Evolutionary conservation across 2,329 filamentous ascomycete genomes (phyloP).

Genomic region (Aspergillus hiratsukae): DNA sequence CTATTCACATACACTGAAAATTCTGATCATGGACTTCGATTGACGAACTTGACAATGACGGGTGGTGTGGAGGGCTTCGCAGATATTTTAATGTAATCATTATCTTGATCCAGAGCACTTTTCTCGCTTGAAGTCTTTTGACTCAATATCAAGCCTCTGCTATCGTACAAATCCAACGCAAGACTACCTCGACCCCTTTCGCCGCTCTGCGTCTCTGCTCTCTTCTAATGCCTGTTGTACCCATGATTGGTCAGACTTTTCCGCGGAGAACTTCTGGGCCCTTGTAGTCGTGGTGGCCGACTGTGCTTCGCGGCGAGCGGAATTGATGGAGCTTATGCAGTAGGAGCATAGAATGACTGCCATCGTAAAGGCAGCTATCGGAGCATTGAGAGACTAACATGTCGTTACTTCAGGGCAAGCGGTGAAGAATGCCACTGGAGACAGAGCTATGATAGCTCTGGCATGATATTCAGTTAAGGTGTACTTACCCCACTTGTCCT

Average conservation of each 20-base stretch:
- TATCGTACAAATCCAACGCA: neutral
- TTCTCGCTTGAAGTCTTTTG: neutral
- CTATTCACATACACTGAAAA: slow-evolving; percentile 39
- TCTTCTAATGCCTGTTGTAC: slow-evolving; percentile 31
- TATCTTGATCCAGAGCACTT: neutral
- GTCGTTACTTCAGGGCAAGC: slow-evolving; percentile 3
- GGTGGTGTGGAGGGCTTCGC: neutral
- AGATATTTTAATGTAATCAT: neutral
- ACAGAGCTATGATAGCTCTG: neutral
- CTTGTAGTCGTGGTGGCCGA: slow-evolving; percentile 30
- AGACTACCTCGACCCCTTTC: slow-evolving; percentile 4
- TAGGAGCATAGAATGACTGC: slow-evolving; percentile 58
- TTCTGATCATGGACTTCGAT: slow-evolving; percentile 29
- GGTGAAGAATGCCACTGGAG: neutral
- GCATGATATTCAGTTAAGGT: neutral
- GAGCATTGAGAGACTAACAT: slow-evolving; percentile 51
- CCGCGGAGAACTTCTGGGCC: slow-evolving; percentile 45
- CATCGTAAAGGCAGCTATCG: slow-evolving; percentile 61
- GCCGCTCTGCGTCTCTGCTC: slow-evolving; percentile 17
- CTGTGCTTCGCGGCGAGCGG: slow-evolving; percentile 62
- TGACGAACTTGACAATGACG: slow-evolving; percentile 6
- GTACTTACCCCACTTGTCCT: neutral
- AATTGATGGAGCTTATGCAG: slow-evolving; percentile 59
- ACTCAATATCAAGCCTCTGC: neutral
- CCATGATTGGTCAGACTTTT: slow-evolving; percentile 27